phyloP scores from a whole-genome alignment of 257 asterid species.

The Anisodus acutangulus region DNA sequence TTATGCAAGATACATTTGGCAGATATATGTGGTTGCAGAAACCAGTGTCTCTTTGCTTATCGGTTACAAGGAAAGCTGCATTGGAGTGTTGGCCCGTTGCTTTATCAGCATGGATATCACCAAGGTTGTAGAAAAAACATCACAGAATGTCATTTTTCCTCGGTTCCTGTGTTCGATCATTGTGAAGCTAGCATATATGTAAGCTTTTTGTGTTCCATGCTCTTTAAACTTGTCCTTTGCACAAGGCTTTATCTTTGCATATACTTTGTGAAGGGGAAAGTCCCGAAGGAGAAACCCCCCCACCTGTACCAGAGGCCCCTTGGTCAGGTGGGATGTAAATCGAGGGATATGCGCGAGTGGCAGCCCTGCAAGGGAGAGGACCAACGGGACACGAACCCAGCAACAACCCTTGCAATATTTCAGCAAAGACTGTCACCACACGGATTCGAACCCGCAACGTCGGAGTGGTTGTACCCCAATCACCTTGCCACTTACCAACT shows the following conservation, averaged over 20 bases:
- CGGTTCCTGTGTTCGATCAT: constrained; percentile 82
- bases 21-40: constrained; percentile 97
- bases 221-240: background rate
- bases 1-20: constrained; percentile 38
- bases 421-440: too few relatives aligned
- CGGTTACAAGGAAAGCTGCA: constrained; percentile 62
- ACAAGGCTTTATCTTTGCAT: background rate
- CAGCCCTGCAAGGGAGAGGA: too few relatives aligned
- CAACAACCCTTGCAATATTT: too few relatives aligned
- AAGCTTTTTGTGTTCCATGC: constrained; percentile 32
- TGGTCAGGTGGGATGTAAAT: too few relatives aligned
- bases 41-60: constrained; percentile 75
- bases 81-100: constrained; percentile 90
- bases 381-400: too few relatives aligned
- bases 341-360: too few relatives aligned
- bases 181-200: constrained; percentile 93
- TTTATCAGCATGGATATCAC: constrained; percentile 78
- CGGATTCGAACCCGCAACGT: too few relatives aligned
- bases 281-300: too few relatives aligned
- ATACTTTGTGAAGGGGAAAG: too few relatives aligned
- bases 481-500: too few relatives aligned
- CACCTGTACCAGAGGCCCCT: too few relatives aligned
- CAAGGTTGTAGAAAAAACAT: constrained; percentile 78
- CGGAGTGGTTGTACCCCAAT: too few relatives aligned
- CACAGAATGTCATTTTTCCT: constrained; percentile 68